A percentile compares a stretch with the other conserved stretches of the same genome.
Conservation (phyloP, 495 filamentous ascomycete genomes). For the Astrothelium subdiscretum region DNA sequence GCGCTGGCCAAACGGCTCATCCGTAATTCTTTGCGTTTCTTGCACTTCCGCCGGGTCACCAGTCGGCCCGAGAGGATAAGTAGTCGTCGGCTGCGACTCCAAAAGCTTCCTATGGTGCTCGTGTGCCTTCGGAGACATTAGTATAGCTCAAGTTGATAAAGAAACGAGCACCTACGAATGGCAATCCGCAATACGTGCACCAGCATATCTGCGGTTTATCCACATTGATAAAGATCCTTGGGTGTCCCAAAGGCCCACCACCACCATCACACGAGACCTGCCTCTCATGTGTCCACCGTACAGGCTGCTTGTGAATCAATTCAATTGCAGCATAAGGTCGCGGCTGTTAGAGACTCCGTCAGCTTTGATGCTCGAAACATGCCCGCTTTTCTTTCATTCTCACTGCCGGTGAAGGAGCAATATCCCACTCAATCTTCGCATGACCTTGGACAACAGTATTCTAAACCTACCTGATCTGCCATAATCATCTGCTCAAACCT, state of each 20-base stretch:
- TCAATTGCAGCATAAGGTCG: constrained; percentile 81
- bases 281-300: constrained; percentile 74
- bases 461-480: constrained; percentile 61
- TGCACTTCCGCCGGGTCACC: constrained; percentile 25
- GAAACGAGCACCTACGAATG: constrained; percentile 63
- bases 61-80: constrained; percentile 54
- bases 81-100: constrained; percentile 63
- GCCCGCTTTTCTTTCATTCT: background rate
- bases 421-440: background rate
- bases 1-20: constrained; percentile 1
- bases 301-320: constrained; percentile 90
- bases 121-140: constrained; percentile 48
- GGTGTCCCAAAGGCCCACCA: constrained; percentile 84
- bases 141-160: background rate
- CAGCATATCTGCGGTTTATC: constrained; percentile 88
- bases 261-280: constrained; percentile 86
- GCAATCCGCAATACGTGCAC: constrained; percentile 91
- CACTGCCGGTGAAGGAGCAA: background rate
- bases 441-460: background rate
- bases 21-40: constrained; percentile 15
- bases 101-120: constrained; percentile 74
- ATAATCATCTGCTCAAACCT: constrained; percentile 95
- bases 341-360: constrained; percentile 44
- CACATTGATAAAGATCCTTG: constrained; percentile 89
- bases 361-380: background rate